Evolutionary conservation across 352 stramenopile genomes (phyloP).

Genomic region (Phytophthora pisi): DNA sequence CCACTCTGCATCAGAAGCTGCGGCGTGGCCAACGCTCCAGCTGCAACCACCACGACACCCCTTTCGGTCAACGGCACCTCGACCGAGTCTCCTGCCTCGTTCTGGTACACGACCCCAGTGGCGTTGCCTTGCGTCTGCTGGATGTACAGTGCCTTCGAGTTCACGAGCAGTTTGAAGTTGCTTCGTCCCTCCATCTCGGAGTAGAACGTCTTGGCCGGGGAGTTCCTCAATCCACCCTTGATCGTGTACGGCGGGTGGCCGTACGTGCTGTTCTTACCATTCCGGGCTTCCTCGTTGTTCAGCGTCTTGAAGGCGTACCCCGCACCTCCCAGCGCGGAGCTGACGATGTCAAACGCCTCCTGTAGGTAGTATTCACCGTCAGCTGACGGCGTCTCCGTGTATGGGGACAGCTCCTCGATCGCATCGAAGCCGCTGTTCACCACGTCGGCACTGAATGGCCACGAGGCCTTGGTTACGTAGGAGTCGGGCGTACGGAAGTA

Average conservation of each 20-base stretch:
- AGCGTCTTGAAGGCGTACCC: constrained; percentile 45
- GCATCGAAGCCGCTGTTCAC: constrained; percentile 65
- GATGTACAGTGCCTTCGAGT: constrained; percentile 56
- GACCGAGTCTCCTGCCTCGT: constrained; percentile 12
- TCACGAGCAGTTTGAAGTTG: constrained; percentile 57
- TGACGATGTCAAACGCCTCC: constrained; percentile 56
- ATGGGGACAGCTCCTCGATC: constrained; percentile 45
- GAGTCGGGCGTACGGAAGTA: constrained; percentile 73
- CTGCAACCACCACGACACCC: constrained; percentile 77
- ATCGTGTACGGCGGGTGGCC: constrained; percentile 59
- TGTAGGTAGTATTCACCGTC: constrained; percentile 55
- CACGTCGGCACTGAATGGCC: constrained; percentile 53
- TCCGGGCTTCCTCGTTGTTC: constrained; percentile 50
- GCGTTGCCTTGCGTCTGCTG: constrained; percentile 49
- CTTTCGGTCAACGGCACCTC: constrained; percentile 34
- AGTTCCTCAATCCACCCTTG: constrained; percentile 51
- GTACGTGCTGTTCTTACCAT: constrained; percentile 57
- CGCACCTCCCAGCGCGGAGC: constrained; percentile 27
- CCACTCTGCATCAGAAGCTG: constrained; percentile 84
- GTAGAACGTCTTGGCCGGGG: constrained; percentile 64
- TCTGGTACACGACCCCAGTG: constrained; percentile 55
- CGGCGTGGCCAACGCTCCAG: constrained; percentile 72
- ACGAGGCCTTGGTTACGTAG: constrained; percentile 46
- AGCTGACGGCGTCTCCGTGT: constrained; percentile 54
- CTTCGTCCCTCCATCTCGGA: constrained; percentile 41